Conservation (phyloP, 2,329 filamentous ascomycete genomes). For the Phaeosphaeriaceae sp. region DNA sequence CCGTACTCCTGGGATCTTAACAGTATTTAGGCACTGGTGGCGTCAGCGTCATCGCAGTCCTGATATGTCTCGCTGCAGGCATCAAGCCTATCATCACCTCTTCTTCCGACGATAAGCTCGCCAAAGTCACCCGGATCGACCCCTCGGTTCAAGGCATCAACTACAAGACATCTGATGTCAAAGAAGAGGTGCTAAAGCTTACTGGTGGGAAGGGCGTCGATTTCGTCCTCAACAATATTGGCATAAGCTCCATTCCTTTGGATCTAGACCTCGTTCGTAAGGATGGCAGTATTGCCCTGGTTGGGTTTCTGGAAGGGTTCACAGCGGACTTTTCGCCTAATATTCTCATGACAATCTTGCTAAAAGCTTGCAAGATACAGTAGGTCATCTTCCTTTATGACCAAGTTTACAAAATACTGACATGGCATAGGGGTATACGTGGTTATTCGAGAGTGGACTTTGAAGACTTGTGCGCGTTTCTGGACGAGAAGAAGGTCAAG, state of each 20-base stretch:
- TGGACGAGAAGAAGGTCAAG: constrained; percentile 42
- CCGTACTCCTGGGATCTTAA: no score
- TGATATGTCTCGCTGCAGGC: constrained; percentile 31
- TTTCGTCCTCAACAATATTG: constrained; percentile 54
- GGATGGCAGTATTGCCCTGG: constrained; percentile 27
- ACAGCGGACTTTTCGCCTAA: constrained; percentile 14
- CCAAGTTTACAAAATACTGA: not conserved
- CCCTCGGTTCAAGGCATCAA: constrained; percentile 57
- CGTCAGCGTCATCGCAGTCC: constrained; percentile 43
- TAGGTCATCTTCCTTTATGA: constrained; percentile 10
- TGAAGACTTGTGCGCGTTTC: constrained; percentile 44
- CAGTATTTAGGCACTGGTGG: constrained; percentile 48
- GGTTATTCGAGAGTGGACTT: constrained; percentile 65
- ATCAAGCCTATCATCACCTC: constrained; percentile 64
- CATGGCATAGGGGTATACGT: constrained; percentile 58
- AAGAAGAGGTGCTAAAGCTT: constrained; percentile 58
- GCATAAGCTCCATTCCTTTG: constrained; percentile 18
- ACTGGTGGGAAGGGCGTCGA: constrained; percentile 51
- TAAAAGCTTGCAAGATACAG: constrained; percentile 29
- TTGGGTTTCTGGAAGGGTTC: constrained; percentile 32
- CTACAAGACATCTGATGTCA: constrained; percentile 65
- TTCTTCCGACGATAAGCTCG: constrained; percentile 60
- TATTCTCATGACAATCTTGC: constrained; percentile 24
- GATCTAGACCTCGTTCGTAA: constrained; percentile 23
- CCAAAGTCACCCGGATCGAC: constrained; percentile 53